Evolutionary conservation across 306 rosid species (phyloP).

Genomic region (Vigna trinervia): DNA sequence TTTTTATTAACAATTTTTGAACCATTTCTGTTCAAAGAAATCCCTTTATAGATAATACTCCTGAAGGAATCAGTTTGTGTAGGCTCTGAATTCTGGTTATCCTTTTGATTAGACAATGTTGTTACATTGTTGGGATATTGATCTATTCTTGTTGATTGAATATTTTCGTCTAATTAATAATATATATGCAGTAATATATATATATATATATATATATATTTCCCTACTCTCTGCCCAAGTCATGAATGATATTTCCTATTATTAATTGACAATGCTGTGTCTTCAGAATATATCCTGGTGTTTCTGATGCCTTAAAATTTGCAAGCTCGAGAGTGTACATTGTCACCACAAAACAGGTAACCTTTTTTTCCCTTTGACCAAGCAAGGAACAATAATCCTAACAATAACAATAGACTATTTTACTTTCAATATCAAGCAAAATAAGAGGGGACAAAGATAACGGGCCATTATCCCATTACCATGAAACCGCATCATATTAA

Average conservation of each 20-base stretch:
- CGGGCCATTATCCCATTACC: background rate
- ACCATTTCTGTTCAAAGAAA: slow-evolving; percentile 6
- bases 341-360: slow-evolving; percentile 87
- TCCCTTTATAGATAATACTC: background rate
- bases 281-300: slow-evolving; percentile 86
- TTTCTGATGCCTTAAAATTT: slow-evolving; percentile 81
- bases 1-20: background rate
- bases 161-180: slow-evolving; percentile 13
- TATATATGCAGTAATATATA: slow-evolving; percentile 14
- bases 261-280: slow-evolving; percentile 29
- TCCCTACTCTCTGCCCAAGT: slow-evolving; percentile 27
- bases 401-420: slow-evolving; percentile 2
- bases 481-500: background rate
- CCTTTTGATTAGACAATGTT: slow-evolving; percentile 29
- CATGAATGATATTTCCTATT: slow-evolving; percentile 22
- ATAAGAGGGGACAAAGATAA: slow-evolving; percentile 15
- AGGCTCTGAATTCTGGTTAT: slow-evolving; percentile 7
- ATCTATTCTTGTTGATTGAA: background rate
- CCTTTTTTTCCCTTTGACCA: background rate
- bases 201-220: background rate
- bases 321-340: slow-evolving; percentile 79
- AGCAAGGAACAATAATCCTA: slow-evolving; percentile 30
- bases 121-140: slow-evolving; percentile 9
- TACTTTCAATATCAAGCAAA: slow-evolving; percentile 32
- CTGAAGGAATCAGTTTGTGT: slow-evolving; percentile 14